These are phyloP conservation scores for Starmerella ratchasimensis DNA, from an alignment of 805 yeast genomes.

Conservation along the genomic window DNA sequence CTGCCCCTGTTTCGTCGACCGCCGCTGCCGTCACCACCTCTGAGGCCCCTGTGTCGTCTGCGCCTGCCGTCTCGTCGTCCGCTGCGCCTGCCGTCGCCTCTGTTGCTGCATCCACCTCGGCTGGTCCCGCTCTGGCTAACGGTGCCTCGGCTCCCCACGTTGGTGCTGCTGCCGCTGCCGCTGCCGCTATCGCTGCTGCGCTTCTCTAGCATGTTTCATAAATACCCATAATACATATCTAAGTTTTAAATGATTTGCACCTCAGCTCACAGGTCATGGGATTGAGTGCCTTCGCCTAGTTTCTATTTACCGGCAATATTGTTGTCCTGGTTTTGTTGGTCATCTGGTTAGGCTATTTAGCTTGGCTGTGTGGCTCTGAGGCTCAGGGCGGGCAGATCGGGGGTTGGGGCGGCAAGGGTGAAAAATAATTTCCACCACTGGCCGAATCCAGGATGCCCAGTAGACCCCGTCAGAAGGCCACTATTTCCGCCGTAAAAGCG, in stretches of 20 bases:
- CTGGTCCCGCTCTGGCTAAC: slow-evolving; percentile 10
- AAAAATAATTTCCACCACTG: no score
- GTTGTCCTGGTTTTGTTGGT: no score
- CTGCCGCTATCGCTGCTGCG: slow-evolving; percentile 15
- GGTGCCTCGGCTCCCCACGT: slow-evolving; percentile 8
- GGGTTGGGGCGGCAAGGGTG: no score
- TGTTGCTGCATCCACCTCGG: slow-evolving; percentile 3
- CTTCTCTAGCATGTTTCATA: slow-evolving; percentile 8
- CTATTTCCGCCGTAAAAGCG: slow-evolving; percentile 7
- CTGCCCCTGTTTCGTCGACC: slow-evolving; percentile 6
- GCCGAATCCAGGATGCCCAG: no score
- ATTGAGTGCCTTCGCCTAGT: no score
- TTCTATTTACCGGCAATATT: no score
- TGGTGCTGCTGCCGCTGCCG: slow-evolving; percentile 11
- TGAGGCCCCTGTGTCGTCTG: slow-evolving; percentile 1
- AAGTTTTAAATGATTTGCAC: no score
- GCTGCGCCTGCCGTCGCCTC: slow-evolving; percentile 3
- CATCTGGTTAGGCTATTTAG: no score
- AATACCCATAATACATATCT: no score
- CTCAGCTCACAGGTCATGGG: no score
- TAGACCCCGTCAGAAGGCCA: slow-evolving; percentile 2
- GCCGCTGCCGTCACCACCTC: slow-evolving; percentile 3
- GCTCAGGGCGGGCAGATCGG: no score
- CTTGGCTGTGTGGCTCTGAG: no score
- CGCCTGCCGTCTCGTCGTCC: slow-evolving; percentile 1